Base-by-base conservation (phyloP, 371 early-diverging fungal species). In the Actinomortierella wolfii region DNA sequence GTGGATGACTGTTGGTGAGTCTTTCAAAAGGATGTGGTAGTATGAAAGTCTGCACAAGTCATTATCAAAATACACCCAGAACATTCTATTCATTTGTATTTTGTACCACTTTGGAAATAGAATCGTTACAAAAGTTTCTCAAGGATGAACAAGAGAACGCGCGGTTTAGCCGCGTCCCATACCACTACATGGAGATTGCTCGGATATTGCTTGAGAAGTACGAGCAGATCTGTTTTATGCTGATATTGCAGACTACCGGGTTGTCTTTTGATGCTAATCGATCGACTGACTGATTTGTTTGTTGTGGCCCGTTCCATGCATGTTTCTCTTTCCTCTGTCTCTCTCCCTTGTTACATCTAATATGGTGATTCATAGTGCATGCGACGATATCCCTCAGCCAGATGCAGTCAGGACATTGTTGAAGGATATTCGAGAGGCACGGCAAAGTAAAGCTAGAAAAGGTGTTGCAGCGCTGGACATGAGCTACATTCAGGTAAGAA, bases 361-460 rank as follows among this genome's bases (percentile, higher is more conserved):
- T 59, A n/a, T n/a, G n/a, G n/a, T 56, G 43, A 26, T 17, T 29
- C 39, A 21, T 60, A 89, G 92, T 50, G 95, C 94, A 14, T 68
- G 81, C 24, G 94, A 94, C 58, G 95, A 96, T 66, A 83, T 96
- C 21, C 88, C 87, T 0, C 81, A 90, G 41, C 80, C 90, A 14
- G 90, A 89, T 51, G 71, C 78, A 7, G 81, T 94, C 7, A 84
- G 89, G 26, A 84, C 81, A 18, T 67, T 92, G 54, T 67, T 96
- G 14, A 91, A 93, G 68, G 93, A 95, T 67, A 76, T 95, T 54
- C 84, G 93, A 44, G 95, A 95, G 76, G 78, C 86, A n/a, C 80
- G 97, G 29, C 89, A 91, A 61, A 81, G 83, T 56, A 96, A 96
- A 76, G 85, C 93, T 5, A 83, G 89, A 48, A 60, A 76, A 17